Conservation (phyloP, 164 flowering plant genomes). For the Kingdonia uniflora region DNA sequence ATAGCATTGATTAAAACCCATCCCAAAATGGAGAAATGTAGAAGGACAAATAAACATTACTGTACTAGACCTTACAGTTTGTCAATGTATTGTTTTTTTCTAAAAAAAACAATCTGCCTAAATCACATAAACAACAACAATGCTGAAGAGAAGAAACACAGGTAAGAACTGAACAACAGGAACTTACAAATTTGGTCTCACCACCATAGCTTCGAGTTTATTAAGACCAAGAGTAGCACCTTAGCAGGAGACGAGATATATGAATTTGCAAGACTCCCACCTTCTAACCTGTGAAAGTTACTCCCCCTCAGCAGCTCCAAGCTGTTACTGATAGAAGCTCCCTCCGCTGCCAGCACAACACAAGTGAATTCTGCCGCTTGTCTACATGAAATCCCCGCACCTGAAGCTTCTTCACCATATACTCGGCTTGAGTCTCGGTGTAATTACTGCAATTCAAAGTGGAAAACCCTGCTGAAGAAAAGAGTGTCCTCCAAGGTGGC, state of each 20-base stretch:
- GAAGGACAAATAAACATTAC: slow-evolving; percentile 15
- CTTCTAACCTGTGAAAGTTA: slow-evolving; percentile 18
- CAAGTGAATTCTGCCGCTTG: slow-evolving; percentile 68
- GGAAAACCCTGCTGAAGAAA: slow-evolving; percentile 48
- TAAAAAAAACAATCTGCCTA: slow-evolving; percentile 31
- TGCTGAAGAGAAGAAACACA: slow-evolving; percentile 17
- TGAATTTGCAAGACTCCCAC: slow-evolving; percentile 13
- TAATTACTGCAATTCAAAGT: slow-evolving; percentile 62
- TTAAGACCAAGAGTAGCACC: slow-evolving; percentile 25
- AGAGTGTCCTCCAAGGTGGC: slow-evolving; percentile 51
- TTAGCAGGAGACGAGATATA: slow-evolving; percentile 8
- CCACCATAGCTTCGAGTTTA: slow-evolving; percentile 9
- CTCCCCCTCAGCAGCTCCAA: slow-evolving; percentile 60
- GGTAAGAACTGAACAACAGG: slow-evolving; percentile 18
- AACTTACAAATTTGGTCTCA: slow-evolving; percentile 5
- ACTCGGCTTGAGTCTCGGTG: slow-evolving; percentile 78
- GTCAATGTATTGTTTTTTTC: slow-evolving; percentile 23
- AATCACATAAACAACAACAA: slow-evolving; percentile 25
- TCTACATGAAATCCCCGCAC: slow-evolving; percentile 78
- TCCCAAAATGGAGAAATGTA: slow-evolving; percentile 14
- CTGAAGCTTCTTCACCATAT: slow-evolving; percentile 55
- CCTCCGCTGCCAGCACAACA: slow-evolving; percentile 71
- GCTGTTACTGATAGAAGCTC: slow-evolving; percentile 82
- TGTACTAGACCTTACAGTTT: slow-evolving; percentile 28
- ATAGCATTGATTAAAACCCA: slow-evolving; percentile 16